phyloP scores from a whole-genome alignment of 1,139 yeast species.

The Taiozyma sp. region DNA sequence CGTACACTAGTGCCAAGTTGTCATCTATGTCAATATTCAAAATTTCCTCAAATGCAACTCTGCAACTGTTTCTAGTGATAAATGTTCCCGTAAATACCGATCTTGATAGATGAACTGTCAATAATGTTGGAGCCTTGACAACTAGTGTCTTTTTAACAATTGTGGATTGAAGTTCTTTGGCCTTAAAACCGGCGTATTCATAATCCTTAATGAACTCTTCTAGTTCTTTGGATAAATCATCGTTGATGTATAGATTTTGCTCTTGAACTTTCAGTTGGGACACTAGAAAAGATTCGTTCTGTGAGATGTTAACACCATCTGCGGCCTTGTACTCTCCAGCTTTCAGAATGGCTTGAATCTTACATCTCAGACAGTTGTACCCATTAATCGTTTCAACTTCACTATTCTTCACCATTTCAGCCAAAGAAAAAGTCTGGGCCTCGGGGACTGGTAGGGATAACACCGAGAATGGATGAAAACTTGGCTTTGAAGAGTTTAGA shows the following conservation, averaged over 20 bases:
- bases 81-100: constrained; percentile 72
- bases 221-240: constrained; percentile 45
- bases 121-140: constrained; percentile 61
- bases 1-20: constrained; percentile 41
- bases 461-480: constrained; percentile 61
- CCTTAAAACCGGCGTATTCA: constrained; percentile 38
- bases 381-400: constrained; percentile 73
- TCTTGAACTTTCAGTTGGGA: constrained; percentile 30
- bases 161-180: constrained; percentile 50
- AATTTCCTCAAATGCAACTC: constrained; percentile 59
- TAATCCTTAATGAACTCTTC: constrained; percentile 44
- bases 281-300: constrained; percentile 21
- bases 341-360: constrained; percentile 44
- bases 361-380: constrained; percentile 74
- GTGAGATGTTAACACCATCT: constrained; percentile 14
- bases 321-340: constrained; percentile 22
- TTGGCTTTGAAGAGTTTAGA: constrained; percentile 55
- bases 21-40: constrained; percentile 49
- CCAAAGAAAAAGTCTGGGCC: constrained; percentile 41
- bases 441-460: constrained; percentile 77
- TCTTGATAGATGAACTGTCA: constrained; percentile 78
- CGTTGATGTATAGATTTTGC: constrained; percentile 50
- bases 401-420: constrained; percentile 50
- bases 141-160: constrained; percentile 64
- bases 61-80: constrained; percentile 72